Evolutionary conservation across 441 rosid genomes (phyloP).

Genomic region (Eutrema salsugineum): DNA sequence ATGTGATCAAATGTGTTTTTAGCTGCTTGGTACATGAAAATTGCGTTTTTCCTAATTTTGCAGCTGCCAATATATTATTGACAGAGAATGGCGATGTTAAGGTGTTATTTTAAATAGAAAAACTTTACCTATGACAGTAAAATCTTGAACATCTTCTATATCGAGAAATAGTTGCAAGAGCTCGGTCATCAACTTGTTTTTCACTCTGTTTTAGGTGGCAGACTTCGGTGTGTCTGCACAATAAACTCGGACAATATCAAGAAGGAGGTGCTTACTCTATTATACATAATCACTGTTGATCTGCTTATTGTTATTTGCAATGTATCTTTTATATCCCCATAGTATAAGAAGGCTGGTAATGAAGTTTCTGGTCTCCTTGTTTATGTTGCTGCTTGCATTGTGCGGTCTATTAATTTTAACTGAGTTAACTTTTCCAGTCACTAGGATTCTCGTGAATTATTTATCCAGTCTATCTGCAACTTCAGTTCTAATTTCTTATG

Average conservation of each 20-base stretch:
- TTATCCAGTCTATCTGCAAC: background rate
- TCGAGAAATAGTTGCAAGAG: background rate
- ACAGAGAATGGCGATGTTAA: constrained; percentile 95
- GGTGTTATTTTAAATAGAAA: constrained; percentile 35
- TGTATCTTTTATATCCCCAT: background rate
- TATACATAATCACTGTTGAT: background rate
- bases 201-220: constrained; percentile 74
- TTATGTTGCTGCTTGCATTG: background rate
- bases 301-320: background rate
- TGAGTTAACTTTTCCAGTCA: background rate
- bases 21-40: constrained; percentile 20
- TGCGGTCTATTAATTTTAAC: background rate
- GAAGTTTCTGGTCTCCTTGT: background rate
- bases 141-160: background rate
- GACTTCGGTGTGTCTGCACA: constrained; percentile 99
- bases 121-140: background rate
- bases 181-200: constrained; percentile 18
- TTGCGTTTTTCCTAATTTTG: constrained; percentile 35
- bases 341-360: background rate
- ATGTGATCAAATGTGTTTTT: background rate
- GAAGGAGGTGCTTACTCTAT: constrained; percentile 74
- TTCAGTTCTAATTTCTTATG: background rate
- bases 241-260: constrained; percentile 90
- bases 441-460: background rate
- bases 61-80: constrained; percentile 95